These are phyloP conservation scores for Fusarium heterosporum DNA, from an alignment of 2,329 filamentous ascomycete species.

Conservation along the genomic window DNA sequence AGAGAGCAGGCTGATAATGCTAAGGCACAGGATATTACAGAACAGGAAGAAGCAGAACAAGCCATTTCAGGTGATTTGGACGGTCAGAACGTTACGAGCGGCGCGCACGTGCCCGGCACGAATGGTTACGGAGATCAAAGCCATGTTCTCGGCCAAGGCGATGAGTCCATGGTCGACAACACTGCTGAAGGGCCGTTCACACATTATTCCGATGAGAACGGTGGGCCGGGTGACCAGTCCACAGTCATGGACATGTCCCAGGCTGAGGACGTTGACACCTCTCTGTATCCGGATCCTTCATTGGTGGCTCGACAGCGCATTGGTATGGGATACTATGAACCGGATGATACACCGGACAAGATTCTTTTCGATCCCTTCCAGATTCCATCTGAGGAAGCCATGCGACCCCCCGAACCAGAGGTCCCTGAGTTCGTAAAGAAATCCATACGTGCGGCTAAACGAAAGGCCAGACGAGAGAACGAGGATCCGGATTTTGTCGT, in stretches of 20 bases:
- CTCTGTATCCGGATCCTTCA: slow-evolving; percentile 63
- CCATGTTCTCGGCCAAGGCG: slow-evolving; percentile 48
- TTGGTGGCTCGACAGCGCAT: slow-evolving; percentile 61
- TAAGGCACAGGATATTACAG: slow-evolving; percentile 62
- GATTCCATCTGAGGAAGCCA: slow-evolving; percentile 59
- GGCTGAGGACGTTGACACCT: slow-evolving; percentile 47
- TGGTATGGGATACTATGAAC: slow-evolving; percentile 71
- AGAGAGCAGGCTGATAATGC: slow-evolving; percentile 67
- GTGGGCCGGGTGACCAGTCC: slow-evolving; percentile 6
- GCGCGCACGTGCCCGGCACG: slow-evolving; percentile 19
- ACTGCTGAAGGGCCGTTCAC: slow-evolving; percentile 12
- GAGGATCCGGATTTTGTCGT: slow-evolving; percentile 66
- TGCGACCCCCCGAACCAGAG: slow-evolving; percentile 59
- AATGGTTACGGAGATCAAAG: slow-evolving; percentile 50
- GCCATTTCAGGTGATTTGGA: slow-evolving; percentile 31
- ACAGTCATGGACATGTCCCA: slow-evolving; percentile 37
- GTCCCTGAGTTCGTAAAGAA: slow-evolving; percentile 68
- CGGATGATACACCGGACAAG: slow-evolving; percentile 67
- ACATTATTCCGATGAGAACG: slow-evolving; percentile 22
- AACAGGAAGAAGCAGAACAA: slow-evolving; percentile 47
- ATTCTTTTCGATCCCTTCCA: slow-evolving; percentile 72
- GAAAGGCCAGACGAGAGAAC: slow-evolving; percentile 64
- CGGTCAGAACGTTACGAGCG: slow-evolving; percentile 10
- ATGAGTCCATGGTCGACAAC: slow-evolving; percentile 18
- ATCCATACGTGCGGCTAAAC: slow-evolving; percentile 64